A percentile compares a stretch with the other conserved stretches of the same genome.
phyloP scores from a whole-genome alignment of 768 basidiomycete genomes.

The Leccinum subtestaceum region DNA sequence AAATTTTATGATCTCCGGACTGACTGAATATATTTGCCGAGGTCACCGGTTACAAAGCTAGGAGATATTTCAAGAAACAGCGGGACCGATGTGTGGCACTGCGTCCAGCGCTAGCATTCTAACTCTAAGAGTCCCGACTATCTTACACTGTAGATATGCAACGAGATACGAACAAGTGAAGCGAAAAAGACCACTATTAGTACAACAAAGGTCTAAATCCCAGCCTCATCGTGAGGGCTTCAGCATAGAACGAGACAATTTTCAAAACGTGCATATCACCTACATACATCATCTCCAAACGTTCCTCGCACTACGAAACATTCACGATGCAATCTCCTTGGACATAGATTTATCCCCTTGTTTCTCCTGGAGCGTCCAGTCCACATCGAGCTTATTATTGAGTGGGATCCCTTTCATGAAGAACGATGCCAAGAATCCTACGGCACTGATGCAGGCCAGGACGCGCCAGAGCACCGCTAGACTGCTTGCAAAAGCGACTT shows the following conservation, averaged over 20 bases:
- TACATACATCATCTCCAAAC: no score
- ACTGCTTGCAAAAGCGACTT: conserved; percentile 40
- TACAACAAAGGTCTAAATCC: not conserved
- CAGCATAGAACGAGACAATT: not conserved
- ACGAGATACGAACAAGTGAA: not conserved
- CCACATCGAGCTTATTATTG: not conserved
- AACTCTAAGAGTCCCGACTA: no score
- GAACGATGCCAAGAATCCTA: conserved; percentile 6
- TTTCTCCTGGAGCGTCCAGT: conserved; percentile 3
- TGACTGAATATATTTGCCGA: no score
- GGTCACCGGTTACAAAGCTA: no score
- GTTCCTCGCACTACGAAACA: not conserved
- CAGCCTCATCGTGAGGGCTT: not conserved
- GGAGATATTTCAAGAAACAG: no score
- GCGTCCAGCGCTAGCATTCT: no score
- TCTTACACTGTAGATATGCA: no score
- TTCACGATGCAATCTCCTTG: no score
- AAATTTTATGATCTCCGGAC: no score
- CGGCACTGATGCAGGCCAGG: conserved; percentile 34
- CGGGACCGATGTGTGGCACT: no score
- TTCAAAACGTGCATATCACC: no score
- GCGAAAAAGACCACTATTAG: not conserved
- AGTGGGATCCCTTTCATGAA: conserved; percentile 9
- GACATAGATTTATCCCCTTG: not conserved
- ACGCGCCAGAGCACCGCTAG: conserved; percentile 42